These are phyloP conservation scores for Phoenix roebelenii DNA, from an alignment of 176 grass and related monocot species.

Conservation along the genomic window DNA sequence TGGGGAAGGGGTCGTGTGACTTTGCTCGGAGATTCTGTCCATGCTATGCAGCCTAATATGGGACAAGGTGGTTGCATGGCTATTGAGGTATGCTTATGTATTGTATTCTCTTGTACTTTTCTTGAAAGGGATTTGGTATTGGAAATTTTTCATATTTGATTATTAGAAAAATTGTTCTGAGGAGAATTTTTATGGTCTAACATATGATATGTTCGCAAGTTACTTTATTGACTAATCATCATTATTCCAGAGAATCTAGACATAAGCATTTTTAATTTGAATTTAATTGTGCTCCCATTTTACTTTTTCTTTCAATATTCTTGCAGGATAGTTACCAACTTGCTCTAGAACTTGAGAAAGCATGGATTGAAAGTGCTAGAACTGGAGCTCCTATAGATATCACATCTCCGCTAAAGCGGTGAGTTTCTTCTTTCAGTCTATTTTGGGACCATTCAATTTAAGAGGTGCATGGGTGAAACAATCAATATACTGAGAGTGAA, in stretches of 20 bases:
- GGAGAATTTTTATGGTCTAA: too few relatives aligned
- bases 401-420: conserved; percentile 77
- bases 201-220: too few relatives aligned
- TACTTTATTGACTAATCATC: too few relatives aligned
- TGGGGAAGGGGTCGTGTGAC: conserved; percentile 94
- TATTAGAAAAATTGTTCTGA: too few relatives aligned
- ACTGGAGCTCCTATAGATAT: conserved; percentile 55
- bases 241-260: too few relatives aligned
- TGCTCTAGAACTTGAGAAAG: conserved; percentile 88
- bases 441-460: too few relatives aligned
- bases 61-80: conserved; percentile 99
- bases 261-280: neutral
- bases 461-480: too few relatives aligned
- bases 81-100: conserved; percentile 58
- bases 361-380: conserved; percentile 65
- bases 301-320: conserved; percentile 8
- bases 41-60: conserved; percentile 99
- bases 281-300: neutral
- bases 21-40: conserved; percentile 92
- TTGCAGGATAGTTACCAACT: conserved; percentile 92
- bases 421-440: conserved; percentile 17
- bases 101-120: neutral
- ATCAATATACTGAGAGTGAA: too few relatives aligned
- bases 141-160: too few relatives aligned
- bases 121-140: too few relatives aligned